Conservation (phyloP, 2,329 filamentous ascomycete genomes). For the Teratosphaeria epicoccoides region DNA sequence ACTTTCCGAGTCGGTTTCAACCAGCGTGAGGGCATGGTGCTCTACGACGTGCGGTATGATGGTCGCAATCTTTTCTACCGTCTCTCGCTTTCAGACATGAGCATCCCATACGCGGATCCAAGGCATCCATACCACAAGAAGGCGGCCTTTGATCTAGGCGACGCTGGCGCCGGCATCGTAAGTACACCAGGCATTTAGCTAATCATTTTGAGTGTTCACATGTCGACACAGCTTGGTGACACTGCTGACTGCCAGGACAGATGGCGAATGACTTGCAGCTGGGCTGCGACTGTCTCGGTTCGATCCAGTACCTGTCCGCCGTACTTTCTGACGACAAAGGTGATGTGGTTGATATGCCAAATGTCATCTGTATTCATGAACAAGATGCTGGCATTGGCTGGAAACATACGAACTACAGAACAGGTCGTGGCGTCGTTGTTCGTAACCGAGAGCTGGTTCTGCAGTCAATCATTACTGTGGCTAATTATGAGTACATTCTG, state of each 20-base stretch:
- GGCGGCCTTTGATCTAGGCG: constrained; percentile 59
- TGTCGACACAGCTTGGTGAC: too few relatives aligned
- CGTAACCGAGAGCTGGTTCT: constrained; percentile 53
- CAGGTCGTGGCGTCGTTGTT: constrained; percentile 50
- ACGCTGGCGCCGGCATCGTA: constrained; percentile 48
- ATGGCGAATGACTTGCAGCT: constrained; percentile 56
- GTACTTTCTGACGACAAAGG: constrained; percentile 48
- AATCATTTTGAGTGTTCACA: too few relatives aligned
- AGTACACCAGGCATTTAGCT: constrained; percentile 31
- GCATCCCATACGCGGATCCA: constrained; percentile 52
- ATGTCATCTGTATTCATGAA: constrained; percentile 59
- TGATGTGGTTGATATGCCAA: constrained; percentile 50
- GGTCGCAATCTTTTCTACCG: constrained; percentile 56
- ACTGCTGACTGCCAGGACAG: not conserved
- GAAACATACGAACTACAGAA: constrained; percentile 63
- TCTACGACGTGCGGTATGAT: constrained; percentile 49
- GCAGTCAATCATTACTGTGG: constrained; percentile 57
- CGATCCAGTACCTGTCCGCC: constrained; percentile 56
- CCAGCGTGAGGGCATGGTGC: constrained; percentile 53
- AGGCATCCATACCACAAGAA: constrained; percentile 59
- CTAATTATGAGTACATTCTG: constrained; percentile 64
- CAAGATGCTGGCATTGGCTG: constrained; percentile 59
- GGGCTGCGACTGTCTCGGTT: constrained; percentile 60
- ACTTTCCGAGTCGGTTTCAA: constrained; percentile 52
- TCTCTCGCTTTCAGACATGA: constrained; percentile 57